These are phyloP conservation scores for Komagataea norvegica DNA, from an alignment of 1,139 yeast species.

Conservation along the genomic window DNA sequence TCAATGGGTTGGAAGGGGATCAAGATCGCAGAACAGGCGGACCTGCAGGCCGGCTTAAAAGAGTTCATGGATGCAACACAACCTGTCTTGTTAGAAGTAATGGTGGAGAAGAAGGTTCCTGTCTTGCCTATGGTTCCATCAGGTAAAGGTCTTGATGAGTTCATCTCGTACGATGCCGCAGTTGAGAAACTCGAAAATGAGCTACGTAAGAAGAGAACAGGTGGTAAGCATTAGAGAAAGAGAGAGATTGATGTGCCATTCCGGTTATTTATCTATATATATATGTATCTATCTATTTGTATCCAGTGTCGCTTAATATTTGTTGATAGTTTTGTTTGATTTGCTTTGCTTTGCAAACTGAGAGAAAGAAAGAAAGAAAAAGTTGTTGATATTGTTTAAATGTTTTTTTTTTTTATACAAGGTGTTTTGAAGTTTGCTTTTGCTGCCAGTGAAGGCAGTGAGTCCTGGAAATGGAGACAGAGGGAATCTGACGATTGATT, in stretches of 20 bases:
- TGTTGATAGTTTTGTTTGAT: neutral
- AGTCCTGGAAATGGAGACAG: no score
- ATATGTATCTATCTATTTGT: neutral
- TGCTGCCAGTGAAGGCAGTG: no score
- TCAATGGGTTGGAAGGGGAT: constrained; percentile 90
- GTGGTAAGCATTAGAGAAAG: constrained; percentile 30
- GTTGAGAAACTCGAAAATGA: constrained; percentile 70
- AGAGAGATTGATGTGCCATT: neutral
- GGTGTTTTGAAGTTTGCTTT: no score
- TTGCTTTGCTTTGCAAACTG: no score
- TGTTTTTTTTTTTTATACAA: no score
- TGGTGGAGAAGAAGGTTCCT: constrained; percentile 93
- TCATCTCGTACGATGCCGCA: constrained; percentile 77
- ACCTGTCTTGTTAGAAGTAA: constrained; percentile 86
- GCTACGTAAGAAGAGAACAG: constrained; percentile 36
- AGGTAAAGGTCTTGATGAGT: constrained; percentile 92
- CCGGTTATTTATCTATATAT: neutral
- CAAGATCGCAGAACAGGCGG: constrained; percentile 63
- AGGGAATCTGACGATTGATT: no score
- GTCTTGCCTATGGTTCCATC: constrained; percentile 98
- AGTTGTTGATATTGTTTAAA: no score
- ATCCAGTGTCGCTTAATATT: no score
- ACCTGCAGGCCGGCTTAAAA: constrained; percentile 56
- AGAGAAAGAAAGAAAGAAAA: no score
- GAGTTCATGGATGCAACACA: constrained; percentile 66